Evolutionary conservation across 2,329 filamentous ascomycete genomes (phyloP).

Genomic region (Xylariaceae sp.): DNA sequence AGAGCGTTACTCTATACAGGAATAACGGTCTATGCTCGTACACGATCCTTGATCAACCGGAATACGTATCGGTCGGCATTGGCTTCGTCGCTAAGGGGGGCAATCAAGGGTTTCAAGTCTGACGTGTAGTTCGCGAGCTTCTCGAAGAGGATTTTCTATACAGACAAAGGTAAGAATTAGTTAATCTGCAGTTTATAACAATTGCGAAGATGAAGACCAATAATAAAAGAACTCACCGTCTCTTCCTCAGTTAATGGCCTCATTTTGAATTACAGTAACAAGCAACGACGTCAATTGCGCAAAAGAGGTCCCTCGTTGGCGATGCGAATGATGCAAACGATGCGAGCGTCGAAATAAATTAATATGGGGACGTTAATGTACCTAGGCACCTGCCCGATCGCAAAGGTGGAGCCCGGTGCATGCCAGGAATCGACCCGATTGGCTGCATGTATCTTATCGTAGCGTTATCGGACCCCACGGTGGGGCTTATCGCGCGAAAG

Average conservation of each 20-base stretch:
- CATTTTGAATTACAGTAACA: constrained; percentile 16
- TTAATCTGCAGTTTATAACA: not conserved
- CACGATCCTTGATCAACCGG: constrained; percentile 65
- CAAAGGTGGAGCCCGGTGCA: constrained; percentile 21
- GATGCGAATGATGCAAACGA: not conserved
- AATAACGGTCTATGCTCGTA: constrained; percentile 1
- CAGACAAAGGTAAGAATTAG: not conserved
- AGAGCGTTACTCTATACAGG: not conserved
- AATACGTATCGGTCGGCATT: constrained; percentile 79
- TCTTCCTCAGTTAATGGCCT: constrained; percentile 63
- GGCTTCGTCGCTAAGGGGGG: constrained; percentile 61
- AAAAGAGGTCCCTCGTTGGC: not conserved
- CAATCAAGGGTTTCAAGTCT: constrained; percentile 76
- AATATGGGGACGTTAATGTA: not conserved
- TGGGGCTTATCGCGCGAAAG: constrained; percentile 17
- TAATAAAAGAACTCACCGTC: constrained; percentile 21
- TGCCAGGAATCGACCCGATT: constrained; percentile 25
- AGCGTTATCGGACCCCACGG: not conserved
- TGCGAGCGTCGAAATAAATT: constrained; percentile 7
- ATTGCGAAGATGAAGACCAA: not conserved
- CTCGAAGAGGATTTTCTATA: constrained; percentile 72
- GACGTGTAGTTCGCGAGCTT: constrained; percentile 95
- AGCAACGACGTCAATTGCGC: not conserved
- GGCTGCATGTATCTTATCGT: constrained; percentile 11
- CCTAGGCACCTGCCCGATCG: not conserved